These are phyloP conservation scores for Coemansia sp. DNA, from an alignment of 192 early-diverging fungal genomes.

Conservation along the genomic window DNA sequence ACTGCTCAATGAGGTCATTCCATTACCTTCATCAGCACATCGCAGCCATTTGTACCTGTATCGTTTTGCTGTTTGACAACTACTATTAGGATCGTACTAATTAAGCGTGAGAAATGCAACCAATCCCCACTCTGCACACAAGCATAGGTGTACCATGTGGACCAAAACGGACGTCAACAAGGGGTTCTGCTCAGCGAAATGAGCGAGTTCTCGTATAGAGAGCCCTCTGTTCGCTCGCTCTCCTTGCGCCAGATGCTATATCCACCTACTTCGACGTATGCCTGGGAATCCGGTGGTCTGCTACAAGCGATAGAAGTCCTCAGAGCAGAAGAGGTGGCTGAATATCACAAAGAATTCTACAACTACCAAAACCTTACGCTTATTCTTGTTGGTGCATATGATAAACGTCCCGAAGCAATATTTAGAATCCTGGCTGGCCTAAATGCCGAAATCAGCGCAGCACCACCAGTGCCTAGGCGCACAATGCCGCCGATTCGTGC, in stretches of 20 bases:
- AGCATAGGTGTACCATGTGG: constrained; percentile 68
- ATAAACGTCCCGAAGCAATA: constrained; percentile 46
- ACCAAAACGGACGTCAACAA: constrained; percentile 70
- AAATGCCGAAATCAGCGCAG: constrained; percentile 32
- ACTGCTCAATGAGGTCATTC: neutral
- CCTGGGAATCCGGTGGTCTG: constrained; percentile 78
- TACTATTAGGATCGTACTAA: neutral
- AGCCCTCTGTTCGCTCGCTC: constrained; percentile 62
- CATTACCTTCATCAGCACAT: neutral
- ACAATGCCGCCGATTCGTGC: constrained; percentile 55
- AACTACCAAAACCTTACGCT: constrained; percentile 69
- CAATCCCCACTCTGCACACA: neutral
- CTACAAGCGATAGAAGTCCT: constrained; percentile 72
- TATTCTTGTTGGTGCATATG: constrained; percentile 63
- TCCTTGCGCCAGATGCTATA: constrained; percentile 46
- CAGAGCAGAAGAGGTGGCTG: constrained; percentile 69
- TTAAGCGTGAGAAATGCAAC: neutral
- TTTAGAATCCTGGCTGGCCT: constrained; percentile 52
- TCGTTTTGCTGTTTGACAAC: neutral
- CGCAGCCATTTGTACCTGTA: constrained; percentile 5
- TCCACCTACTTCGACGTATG: constrained; percentile 66
- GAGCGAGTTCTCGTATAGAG: constrained; percentile 77
- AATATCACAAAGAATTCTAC: constrained; percentile 78
- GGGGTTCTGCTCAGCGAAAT: constrained; percentile 84
- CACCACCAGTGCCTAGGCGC: constrained; percentile 25